Base-by-base conservation (phyloP, 495 filamentous ascomycete species). In the Alectoria sarmentosa region DNA sequence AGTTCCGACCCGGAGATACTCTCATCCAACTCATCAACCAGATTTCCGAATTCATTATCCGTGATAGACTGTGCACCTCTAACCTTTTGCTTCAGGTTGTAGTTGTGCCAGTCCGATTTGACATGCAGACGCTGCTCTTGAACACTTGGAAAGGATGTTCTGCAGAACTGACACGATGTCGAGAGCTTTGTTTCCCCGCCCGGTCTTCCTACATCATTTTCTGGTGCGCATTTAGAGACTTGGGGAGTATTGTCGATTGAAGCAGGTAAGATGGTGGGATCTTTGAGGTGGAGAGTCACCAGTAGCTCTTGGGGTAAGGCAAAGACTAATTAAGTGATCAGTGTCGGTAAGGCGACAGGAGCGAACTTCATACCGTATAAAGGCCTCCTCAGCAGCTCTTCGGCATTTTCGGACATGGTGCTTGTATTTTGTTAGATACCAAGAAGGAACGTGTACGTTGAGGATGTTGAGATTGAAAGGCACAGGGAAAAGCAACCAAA, bases 61-160 rank as follows among this genome's bases (percentile, higher is more conserved):
- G 83, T 81, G 2, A 96, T 86, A 0, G 86, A 77, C 15, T 77
- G 79, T 55, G 78, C 80, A 0, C 89, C 90, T 61, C 87, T 82
- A 41, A 96, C 75, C 76, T 90, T 93, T 71, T 90, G 90, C 74
- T 96, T 97, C 58, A 97, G 73, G 72, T 98, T 98, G 75, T 96
- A 98, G 62, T 88, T 82, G 75, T 98, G 94, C 56, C 93, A 80
- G 73, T 98, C 94, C n/a, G 92, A 96, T 61, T 88, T 86, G 34
- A 89, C 85, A 77, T 98, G 94, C 60, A 83, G 80, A 54, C 89
- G 84, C 69, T 98, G 95, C 60, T 96, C 92, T 69, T 86, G 80
- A 34, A 96, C 85, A 34, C 78, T 88, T 34, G 75, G 67, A 69
- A 90, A 94, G 0, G 80, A 77, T 23, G 90, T 78, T 38, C 81